phyloP scores from a whole-genome alignment of 2,329 filamentous ascomycete species.

The Chlorencoelia australis region DNA sequence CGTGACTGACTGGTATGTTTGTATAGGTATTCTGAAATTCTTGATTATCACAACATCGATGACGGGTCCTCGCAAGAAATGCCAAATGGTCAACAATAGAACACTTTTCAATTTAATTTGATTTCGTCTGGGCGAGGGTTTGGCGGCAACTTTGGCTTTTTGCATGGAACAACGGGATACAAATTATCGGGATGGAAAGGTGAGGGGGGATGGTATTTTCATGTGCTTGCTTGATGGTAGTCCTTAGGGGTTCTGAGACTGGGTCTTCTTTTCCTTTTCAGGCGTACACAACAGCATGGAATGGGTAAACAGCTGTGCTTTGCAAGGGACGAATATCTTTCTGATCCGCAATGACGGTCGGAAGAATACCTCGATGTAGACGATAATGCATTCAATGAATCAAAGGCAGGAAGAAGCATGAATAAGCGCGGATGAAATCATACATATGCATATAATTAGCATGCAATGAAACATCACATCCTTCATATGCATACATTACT shows the following conservation, averaged over 20 bases:
- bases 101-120: slow-evolving; percentile 3
- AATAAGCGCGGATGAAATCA: no score
- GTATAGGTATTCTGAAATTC: slow-evolving; percentile 90
- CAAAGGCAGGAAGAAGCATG: no score
- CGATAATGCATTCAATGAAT: no score
- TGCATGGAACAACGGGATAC: slow-evolving; percentile 8
- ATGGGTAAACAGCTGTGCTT: no score
- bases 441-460: no score
- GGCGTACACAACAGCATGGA: slow-evolving; percentile 9
- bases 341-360: no score
- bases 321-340: no score
- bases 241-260: neutral
- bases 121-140: neutral
- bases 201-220: slow-evolving; percentile 3
- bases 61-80: slow-evolving; percentile 15
- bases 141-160: slow-evolving; percentile 2
- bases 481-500: no score
- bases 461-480: no score
- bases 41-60: slow-evolving; percentile 92
- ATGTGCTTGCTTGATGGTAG: slow-evolving; percentile 2
- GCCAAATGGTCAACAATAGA: slow-evolving; percentile 14
- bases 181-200: slow-evolving; percentile 4
- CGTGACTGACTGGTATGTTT: slow-evolving; percentile 25
- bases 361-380: no score
- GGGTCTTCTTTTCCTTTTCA: slow-evolving; percentile 1